Conservation (phyloP, 2,329 filamentous ascomycete genomes). For the Ceratocystis albifundus region DNA sequence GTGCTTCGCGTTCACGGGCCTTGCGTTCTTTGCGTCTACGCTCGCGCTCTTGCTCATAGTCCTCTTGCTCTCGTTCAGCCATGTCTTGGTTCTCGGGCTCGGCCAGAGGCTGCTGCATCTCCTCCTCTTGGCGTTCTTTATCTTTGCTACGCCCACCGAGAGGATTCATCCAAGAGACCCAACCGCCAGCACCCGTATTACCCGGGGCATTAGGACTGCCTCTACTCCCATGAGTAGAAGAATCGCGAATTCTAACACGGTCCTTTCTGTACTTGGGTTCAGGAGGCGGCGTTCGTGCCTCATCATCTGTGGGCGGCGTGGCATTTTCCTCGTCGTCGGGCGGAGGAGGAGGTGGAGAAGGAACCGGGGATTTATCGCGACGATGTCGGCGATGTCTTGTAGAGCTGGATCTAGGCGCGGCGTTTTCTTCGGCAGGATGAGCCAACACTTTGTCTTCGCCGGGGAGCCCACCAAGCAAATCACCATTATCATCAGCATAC, state of each 20-base stretch:
- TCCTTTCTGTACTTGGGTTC: constrained; percentile 59
- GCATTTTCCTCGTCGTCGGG: constrained; percentile 24
- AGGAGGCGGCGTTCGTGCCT: constrained; percentile 40
- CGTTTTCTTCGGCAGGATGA: constrained; percentile 32
- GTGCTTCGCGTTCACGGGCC: constrained; percentile 11
- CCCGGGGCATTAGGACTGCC: constrained; percentile 8
- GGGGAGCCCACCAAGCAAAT: constrained; percentile 49
- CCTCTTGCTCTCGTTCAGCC: constrained; percentile 42
- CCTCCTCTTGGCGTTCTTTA: constrained; percentile 41
- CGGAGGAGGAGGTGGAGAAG: constrained; percentile 32
- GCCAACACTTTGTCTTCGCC: constrained; percentile 32
- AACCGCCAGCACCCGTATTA: constrained; percentile 52
- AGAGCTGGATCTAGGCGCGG: constrained; percentile 24
- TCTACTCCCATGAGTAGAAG: constrained; percentile 30
- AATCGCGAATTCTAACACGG: constrained; percentile 61
- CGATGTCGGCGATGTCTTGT: constrained; percentile 15
- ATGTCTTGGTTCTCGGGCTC: not conserved
- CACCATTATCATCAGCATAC: constrained; percentile 26
- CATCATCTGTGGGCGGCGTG: constrained; percentile 36
- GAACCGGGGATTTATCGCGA: constrained; percentile 20
- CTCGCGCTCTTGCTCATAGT: constrained; percentile 26
- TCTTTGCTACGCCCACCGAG: constrained; percentile 28
- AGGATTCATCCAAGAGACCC: constrained; percentile 44
- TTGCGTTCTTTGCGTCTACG: constrained; percentile 19
- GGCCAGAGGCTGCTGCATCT: not conserved